Evolutionary conservation across 345 rosid species (phyloP), one percentile per base, ranked within the genome.

Genomic region (Tarenaya hassleriana): DNA sequence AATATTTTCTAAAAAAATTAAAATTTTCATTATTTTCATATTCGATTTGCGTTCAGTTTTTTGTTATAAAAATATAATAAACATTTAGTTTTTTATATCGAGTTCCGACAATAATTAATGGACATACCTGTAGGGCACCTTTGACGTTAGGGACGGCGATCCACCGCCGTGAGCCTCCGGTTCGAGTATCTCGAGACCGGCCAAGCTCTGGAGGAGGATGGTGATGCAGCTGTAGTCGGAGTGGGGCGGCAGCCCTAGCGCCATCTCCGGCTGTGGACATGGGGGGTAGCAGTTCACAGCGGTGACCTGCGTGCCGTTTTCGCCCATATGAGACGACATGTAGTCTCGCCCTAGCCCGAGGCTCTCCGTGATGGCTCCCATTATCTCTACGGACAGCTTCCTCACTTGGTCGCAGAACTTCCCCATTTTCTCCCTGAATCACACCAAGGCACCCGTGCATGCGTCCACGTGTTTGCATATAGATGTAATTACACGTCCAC

Each of bases 201-300:
- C 54, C 24, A 75, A 61, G 69, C 56, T 72, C 58, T 78, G 86
- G 47, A 77, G 70, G 58, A 78, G 51, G 21, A 84, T 66, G 60
- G 83, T 82, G 21, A 77, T 41, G 66, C 82, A 78, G 34, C 71
- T 75, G 68, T 80, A 77, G 67, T 88, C 88, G 1, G 83, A 75
- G 52, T 88, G 91, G 0, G 88, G 84, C 0, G 83, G 82, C 45
- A 82, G 51, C 5, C 90, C 86, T 4, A 82, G 58, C 0, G 78
- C 61, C 18, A 47, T 13, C 4, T 60, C 56, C 7, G 86, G 81
- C 13, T 46, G 47, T 1, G 94, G 84, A 67, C 91, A 72, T 0
- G 78, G 77, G 6, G 88, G 86, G 47, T 80, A 75, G 55, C 84
- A 75, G 52, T 84, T 78, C 4, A 72, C 73, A 0, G 77, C 75